Conservation (phyloP, 305 asterid species). For the Nicotiana rustica region DNA sequence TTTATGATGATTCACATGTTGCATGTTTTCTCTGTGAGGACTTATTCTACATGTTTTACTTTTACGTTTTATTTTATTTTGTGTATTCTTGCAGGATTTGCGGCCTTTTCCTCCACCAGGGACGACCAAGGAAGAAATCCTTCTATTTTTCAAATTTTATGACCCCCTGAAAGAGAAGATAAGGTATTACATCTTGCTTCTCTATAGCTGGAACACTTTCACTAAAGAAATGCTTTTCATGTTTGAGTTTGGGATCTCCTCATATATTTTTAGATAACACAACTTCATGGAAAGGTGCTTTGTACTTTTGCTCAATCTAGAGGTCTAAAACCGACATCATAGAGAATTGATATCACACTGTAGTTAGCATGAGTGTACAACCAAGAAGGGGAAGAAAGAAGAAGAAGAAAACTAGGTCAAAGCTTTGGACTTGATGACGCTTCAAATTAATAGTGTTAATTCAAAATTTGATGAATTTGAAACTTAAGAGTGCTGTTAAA, state of each 20-base stretch:
- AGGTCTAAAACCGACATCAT: not conserved
- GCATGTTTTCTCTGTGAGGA: not conserved
- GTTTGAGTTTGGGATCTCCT: not conserved
- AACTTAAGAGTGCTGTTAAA: not conserved
- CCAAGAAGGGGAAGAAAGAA: not conserved
- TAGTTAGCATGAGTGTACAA: not conserved
- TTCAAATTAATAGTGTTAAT: not conserved
- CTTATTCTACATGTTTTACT: not conserved
- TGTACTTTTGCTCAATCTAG: not conserved
- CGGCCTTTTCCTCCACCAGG: conserved; percentile 37
- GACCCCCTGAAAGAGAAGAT: conserved; percentile 41
- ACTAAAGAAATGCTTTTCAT: not conserved
- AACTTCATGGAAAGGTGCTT: not conserved
- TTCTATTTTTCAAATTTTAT: conserved; percentile 40
- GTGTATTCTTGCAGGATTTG: not conserved
- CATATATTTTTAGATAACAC: not conserved
- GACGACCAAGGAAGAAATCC: conserved; percentile 38
- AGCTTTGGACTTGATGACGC: not conserved
- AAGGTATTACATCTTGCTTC: conserved; percentile 24
- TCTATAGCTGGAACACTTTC: not conserved
- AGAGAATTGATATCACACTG: not conserved
- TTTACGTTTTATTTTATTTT: not conserved
- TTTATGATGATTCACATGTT: not conserved
- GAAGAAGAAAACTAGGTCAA: not conserved
- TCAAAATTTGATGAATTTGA: not conserved